phyloP scores from a whole-genome alignment of 2,329 filamentous ascomycete species.

The Parafenestella ontariensis region DNA sequence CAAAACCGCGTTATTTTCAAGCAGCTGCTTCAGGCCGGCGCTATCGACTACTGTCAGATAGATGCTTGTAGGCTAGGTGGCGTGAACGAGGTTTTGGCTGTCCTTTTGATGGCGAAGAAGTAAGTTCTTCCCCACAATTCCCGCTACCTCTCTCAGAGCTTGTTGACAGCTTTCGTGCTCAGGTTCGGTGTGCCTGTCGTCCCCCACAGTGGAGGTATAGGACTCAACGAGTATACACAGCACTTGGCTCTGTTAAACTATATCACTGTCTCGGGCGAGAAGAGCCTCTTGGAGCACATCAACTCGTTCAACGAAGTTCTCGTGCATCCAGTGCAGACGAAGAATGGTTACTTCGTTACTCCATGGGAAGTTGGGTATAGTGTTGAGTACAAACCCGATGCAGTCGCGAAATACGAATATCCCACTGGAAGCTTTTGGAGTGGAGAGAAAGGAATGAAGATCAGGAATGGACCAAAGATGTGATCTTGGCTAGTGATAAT shows the following conservation, averaged over 20 bases:
- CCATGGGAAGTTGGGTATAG: constrained; percentile 65
- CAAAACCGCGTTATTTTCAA: constrained; percentile 94
- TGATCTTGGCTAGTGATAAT: too few relatives aligned
- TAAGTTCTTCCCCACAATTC: too few relatives aligned
- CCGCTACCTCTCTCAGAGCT: too few relatives aligned
- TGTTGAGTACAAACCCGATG: constrained; percentile 88
- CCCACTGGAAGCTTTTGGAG: constrained; percentile 50
- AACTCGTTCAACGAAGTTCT: constrained; percentile 94
- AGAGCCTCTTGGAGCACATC: constrained; percentile 84
- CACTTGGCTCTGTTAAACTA: constrained; percentile 94
- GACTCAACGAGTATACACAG: constrained; percentile 88
- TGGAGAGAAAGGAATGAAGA: too few relatives aligned
- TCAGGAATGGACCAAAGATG: too few relatives aligned
- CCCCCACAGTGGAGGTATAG: constrained; percentile 90
- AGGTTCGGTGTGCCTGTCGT: constrained; percentile 81
- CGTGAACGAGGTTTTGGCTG: constrained; percentile 86
- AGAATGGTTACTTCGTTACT: constrained; percentile 84
- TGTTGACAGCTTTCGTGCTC: constrained; percentile 29
- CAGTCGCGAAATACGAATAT: constrained; percentile 79
- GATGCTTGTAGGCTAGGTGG: constrained; percentile 87
- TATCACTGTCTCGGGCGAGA: constrained; percentile 79
- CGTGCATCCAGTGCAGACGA: constrained; percentile 76
- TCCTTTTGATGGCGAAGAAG: constrained; percentile 73
- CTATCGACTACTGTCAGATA: constrained; percentile 85
- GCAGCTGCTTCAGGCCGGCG: constrained; percentile 78